Conservation (phyloP, 331 rosid genomes). For the Quercus phellos region DNA sequence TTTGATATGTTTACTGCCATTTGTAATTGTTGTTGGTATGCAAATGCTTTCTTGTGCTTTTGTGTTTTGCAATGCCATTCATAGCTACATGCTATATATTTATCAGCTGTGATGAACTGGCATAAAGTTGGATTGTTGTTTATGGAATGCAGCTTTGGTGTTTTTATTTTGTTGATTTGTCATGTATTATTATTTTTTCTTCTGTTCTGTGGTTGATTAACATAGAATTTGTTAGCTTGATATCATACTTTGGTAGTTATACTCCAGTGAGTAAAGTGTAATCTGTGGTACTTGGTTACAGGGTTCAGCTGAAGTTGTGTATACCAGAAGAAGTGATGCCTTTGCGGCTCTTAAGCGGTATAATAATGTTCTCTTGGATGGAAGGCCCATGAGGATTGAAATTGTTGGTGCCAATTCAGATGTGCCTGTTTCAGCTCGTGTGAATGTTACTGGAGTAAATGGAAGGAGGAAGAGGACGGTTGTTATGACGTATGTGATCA, state of each 20-base stretch:
- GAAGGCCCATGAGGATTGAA: conserved; percentile 95
- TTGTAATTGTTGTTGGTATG: too few species aligned
- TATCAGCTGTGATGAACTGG: too few species aligned
- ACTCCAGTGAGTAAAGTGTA: neutral
- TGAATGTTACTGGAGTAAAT: conserved; percentile 71
- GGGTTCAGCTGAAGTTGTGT: conserved; percentile 98
- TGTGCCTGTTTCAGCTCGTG: conserved; percentile 73
- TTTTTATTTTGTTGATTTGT: too few species aligned
- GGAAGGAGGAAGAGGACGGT: conserved; percentile 84
- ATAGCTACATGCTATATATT: too few species aligned
- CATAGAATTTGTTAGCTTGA: too few species aligned
- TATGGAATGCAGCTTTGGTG: too few species aligned
- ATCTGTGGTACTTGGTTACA: conserved; percentile 19
- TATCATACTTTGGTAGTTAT: neutral
- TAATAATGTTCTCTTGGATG: conserved; percentile 82
- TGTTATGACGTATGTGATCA: conserved; percentile 54
- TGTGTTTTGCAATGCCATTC: too few species aligned
- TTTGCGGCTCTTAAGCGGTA: conserved; percentile 90
- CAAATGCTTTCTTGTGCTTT: too few species aligned
- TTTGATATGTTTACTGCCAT: neutral
- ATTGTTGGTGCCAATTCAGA: conserved; percentile 65
- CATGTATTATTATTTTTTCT: too few species aligned
- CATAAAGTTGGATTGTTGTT: too few species aligned
- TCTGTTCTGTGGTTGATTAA: too few species aligned
- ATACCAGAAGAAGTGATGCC: conserved; percentile 88